These are phyloP conservation scores for Glutinoglossum americanum DNA, from an alignment of 495 filamentous ascomycete species.

Conservation along the genomic window DNA sequence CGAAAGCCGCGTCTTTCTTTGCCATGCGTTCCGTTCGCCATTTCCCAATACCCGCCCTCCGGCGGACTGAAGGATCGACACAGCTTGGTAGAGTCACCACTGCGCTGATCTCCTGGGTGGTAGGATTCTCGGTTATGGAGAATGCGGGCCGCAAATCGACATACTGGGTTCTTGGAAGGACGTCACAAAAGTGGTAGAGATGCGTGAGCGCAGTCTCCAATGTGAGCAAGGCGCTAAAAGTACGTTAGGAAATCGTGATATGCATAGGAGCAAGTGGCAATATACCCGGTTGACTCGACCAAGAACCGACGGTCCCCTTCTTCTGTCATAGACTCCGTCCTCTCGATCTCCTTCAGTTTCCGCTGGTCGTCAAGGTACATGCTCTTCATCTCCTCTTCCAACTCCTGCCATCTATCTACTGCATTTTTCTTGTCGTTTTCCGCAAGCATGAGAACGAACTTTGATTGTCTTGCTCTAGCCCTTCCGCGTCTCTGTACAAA, in stretches of 20 bases:
- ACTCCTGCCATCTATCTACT: constrained; percentile 30
- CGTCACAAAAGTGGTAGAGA: constrained; percentile 63
- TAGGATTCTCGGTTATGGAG: constrained; percentile 12
- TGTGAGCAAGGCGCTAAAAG: constrained; percentile 44
- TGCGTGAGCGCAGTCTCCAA: constrained; percentile 50
- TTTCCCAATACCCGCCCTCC: constrained; percentile 22
- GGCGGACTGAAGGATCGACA: constrained; percentile 40
- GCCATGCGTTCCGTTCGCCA: constrained; percentile 63
- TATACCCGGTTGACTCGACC: constrained; percentile 32
- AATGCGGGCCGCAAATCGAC: constrained; percentile 30
- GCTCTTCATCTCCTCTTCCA: constrained; percentile 54
- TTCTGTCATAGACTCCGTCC: constrained; percentile 26
- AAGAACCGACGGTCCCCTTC: constrained; percentile 25
- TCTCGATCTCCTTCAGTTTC: constrained; percentile 21
- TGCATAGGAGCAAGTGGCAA: constrained; percentile 3
- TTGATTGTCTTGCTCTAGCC: constrained; percentile 50
- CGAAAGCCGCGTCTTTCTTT: constrained; percentile 62
- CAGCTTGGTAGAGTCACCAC: constrained; percentile 51
- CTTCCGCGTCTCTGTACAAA: constrained; percentile 80
- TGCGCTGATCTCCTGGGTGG: constrained; percentile 20
- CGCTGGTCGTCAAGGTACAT: constrained; percentile 52
- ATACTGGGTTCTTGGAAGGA: constrained; percentile 34
- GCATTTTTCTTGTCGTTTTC: constrained; percentile 17
- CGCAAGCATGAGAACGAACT: constrained; percentile 41
- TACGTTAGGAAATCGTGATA: not conserved